Percentiles rank a stretch among this genome's conserved stretches.
phyloP scores from a whole-genome alignment of 495 filamentous ascomycete species.

The Penicillium steckii region DNA sequence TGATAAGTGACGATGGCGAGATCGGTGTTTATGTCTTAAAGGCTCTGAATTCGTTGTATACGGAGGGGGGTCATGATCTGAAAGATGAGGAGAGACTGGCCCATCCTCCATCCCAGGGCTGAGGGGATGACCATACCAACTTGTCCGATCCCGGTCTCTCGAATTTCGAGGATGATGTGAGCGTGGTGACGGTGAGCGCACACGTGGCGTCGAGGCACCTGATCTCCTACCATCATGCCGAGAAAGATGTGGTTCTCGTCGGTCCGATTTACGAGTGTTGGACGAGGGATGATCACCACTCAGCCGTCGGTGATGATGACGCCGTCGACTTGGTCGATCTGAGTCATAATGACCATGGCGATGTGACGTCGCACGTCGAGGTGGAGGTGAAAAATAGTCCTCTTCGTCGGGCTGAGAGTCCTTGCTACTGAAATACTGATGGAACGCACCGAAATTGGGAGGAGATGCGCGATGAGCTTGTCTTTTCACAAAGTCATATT shows the following conservation, averaged over 20 bases:
- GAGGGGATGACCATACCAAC: slow-evolving; percentile 17
- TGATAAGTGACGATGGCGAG: slow-evolving; percentile 30
- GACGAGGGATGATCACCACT: slow-evolving; percentile 28
- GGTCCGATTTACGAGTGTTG: slow-evolving; percentile 22
- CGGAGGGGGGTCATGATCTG: slow-evolving; percentile 16
- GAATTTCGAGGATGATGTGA: slow-evolving; percentile 15
- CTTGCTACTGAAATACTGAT: slow-evolving; percentile 34
- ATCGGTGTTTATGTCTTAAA: slow-evolving; percentile 10
- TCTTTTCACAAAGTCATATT: slow-evolving; percentile 41
- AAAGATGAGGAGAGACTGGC: slow-evolving; percentile 24
- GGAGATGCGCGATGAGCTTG: slow-evolving; percentile 31
- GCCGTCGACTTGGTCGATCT: slow-evolving; percentile 17
- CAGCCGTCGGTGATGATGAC: slow-evolving; percentile 20
- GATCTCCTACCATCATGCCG: slow-evolving; percentile 15
- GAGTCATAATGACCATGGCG: slow-evolving; percentile 21
- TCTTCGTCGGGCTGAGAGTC: slow-evolving; percentile 28
- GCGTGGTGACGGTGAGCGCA: slow-evolving; percentile 33
- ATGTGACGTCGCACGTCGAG: slow-evolving; percentile 16
- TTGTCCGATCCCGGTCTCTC: slow-evolving; percentile 24
- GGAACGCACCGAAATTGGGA: slow-evolving; percentile 32
- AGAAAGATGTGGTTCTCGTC: slow-evolving; percentile 14
- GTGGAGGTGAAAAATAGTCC: slow-evolving; percentile 23
- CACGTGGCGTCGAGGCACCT: slow-evolving; percentile 27
- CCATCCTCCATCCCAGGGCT: slow-evolving; percentile 22
- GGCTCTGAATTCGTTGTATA: slow-evolving; percentile 13